These are phyloP conservation scores for Cryptococcus jaspeensis DNA, from an alignment of 1,284 basidiomycete species.

Conservation along the genomic window DNA sequence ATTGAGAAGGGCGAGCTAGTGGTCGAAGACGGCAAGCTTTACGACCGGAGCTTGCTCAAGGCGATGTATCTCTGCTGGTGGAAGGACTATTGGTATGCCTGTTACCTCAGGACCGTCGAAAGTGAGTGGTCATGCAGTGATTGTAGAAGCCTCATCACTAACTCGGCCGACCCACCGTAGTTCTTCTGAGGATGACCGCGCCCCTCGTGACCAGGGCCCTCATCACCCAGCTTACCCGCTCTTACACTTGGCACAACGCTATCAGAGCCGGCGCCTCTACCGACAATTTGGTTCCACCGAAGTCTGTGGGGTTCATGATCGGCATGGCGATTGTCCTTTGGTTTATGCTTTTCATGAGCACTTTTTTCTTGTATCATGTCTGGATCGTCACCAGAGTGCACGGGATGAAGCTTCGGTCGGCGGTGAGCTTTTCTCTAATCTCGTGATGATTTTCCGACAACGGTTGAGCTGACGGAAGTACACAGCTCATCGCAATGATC, in stretches of 20 bases:
- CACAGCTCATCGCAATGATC: slow-evolving; percentile 26
- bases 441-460: background rate
- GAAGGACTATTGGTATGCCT: background rate
- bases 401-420: slow-evolving; percentile 7
- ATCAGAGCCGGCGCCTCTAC: slow-evolving; percentile 1
- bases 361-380: slow-evolving; percentile 11
- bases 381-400: slow-evolving; percentile 5
- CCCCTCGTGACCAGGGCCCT: slow-evolving; percentile 20
- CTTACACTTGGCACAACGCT: slow-evolving; percentile 13
- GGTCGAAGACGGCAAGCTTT: slow-evolving; percentile 34
- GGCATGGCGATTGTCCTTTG: slow-evolving; percentile 18
- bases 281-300: background rate
- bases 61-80: slow-evolving; percentile 28
- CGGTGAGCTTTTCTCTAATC: background rate
- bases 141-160: background rate
- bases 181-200: slow-evolving; percentile 9
- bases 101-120: background rate
- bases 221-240: slow-evolving; percentile 16
- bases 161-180: background rate
- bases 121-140: slow-evolving; percentile 1
- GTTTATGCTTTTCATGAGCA: slow-evolving; percentile 9
- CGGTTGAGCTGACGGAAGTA: background rate
- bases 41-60: slow-evolving; percentile 62
- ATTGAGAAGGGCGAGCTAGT: slow-evolving; percentile 15
- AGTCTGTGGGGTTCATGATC: slow-evolving; percentile 15